Evolutionary conservation across 108 stramenopile genomes (phyloP).

Genomic region (Aurantiochytrium sp.): DNA sequence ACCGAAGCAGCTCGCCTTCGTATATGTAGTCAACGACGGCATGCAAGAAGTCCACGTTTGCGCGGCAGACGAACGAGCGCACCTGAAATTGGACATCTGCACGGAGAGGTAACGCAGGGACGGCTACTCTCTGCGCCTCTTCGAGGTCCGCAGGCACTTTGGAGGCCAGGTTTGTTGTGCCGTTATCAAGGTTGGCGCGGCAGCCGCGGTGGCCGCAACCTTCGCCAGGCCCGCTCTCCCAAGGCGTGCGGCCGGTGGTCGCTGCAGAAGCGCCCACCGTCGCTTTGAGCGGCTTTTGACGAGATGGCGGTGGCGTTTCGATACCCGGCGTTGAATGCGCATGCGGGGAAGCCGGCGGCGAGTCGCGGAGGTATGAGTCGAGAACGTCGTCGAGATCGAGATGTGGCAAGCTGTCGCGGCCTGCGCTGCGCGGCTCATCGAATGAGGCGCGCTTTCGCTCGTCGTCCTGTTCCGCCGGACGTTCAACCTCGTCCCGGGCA

Average conservation of each 20-base stretch:
- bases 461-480: background rate
- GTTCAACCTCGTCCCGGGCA: background rate
- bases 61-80: background rate
- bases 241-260: too few relatives aligned
- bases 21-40: background rate
- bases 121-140: background rate
- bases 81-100: constrained; percentile 1
- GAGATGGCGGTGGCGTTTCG: background rate
- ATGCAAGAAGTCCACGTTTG: background rate
- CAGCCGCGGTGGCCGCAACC: background rate
- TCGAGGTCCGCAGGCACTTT: background rate
- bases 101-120: background rate
- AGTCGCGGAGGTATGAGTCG: background rate
- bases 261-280: too few relatives aligned
- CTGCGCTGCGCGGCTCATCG: too few relatives aligned
- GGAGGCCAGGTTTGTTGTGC: too few relatives aligned
- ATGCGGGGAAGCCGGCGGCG: background rate
- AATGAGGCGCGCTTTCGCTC: too few relatives aligned
- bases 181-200: background rate
- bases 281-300: background rate
- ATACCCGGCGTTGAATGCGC: background rate
- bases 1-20: background rate
- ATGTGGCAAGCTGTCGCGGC: background rate
- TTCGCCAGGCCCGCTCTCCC: too few relatives aligned
- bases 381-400: constrained; percentile 20